phyloP scores from a whole-genome alignment of 1,284 basidiomycete genomes.

The Bjerkandera adusta region DNA sequence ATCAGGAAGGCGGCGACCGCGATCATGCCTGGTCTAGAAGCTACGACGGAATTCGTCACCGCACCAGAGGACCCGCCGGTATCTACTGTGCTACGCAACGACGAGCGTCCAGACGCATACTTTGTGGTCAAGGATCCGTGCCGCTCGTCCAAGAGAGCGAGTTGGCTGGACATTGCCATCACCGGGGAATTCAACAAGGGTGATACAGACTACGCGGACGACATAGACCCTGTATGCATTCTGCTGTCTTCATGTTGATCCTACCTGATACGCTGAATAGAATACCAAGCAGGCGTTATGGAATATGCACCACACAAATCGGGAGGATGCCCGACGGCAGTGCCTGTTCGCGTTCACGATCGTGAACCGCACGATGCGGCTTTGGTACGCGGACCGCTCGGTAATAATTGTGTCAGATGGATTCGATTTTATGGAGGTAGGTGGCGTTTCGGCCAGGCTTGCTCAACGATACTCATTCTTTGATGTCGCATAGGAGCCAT shows the following conservation, averaged over 20 bases:
- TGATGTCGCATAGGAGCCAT: slow-evolving; percentile 2
- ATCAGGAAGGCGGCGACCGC: too few species aligned
- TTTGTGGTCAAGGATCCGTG: neutral
- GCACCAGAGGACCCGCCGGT: too few species aligned
- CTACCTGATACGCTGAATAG: neutral
- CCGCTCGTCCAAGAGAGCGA: neutral
- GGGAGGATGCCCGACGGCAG: slow-evolving; percentile 4
- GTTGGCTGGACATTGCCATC: neutral
- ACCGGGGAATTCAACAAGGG: slow-evolving; percentile 1
- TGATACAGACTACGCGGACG: neutral
- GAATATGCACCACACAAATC: neutral
- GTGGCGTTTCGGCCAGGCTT: neutral
- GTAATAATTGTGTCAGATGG: neutral
- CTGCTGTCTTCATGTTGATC: neutral
- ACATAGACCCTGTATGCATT: neutral
- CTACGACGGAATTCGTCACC: too few species aligned
- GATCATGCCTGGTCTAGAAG: too few species aligned
- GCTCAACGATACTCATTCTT: neutral
- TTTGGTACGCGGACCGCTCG: slow-evolving; percentile 7
- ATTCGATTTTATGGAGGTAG: slow-evolving; percentile 5
- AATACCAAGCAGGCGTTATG: neutral
- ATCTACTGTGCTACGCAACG: neutral
- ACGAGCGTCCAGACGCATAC: neutral
- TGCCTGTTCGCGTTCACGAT: slow-evolving; percentile 7
- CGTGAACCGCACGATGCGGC: slow-evolving; percentile 6